Conservation (phyloP, 148 eudicot genomes). For the Silene conica region DNA sequence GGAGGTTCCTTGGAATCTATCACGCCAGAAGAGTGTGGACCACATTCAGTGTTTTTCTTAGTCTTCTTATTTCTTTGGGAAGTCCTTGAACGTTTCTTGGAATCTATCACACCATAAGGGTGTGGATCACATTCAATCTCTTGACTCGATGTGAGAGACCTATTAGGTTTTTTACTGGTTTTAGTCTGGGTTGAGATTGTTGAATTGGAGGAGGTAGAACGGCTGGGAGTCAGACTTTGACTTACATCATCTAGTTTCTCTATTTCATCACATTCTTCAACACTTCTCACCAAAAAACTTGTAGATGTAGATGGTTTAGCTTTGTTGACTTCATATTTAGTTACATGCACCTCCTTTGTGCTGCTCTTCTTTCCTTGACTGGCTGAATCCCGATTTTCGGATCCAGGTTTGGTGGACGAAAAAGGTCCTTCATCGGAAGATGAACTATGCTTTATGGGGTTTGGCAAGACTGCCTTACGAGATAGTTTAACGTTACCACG, state of each 20-base stretch:
- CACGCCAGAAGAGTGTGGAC: slow-evolving; percentile 12
- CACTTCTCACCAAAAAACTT: slow-evolving; percentile 58
- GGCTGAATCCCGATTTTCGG: slow-evolving; percentile 26
- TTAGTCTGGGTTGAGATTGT: slow-evolving; percentile 45
- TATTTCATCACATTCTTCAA: slow-evolving; percentile 74
- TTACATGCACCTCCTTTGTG: slow-evolving; percentile 25
- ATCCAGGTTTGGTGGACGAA: slow-evolving; percentile 24
- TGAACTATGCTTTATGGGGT: slow-evolving; percentile 27
- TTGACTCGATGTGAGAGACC: slow-evolving; percentile 29
- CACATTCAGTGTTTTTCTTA: slow-evolving; percentile 32
- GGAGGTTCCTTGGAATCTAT: slow-evolving; percentile 14
- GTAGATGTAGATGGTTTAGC: slow-evolving; percentile 23
- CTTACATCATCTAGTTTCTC: slow-evolving; percentile 43
- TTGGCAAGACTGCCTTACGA: slow-evolving; percentile 61
- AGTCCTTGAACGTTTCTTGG: slow-evolving; percentile 9
- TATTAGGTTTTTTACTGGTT: too few species aligned
- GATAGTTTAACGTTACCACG: slow-evolving; percentile 92
- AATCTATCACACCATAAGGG: slow-evolving; percentile 15
- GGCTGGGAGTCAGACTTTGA: neutral
- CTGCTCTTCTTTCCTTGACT: slow-evolving; percentile 30
- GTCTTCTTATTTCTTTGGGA: slow-evolving; percentile 18
- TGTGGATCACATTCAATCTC: slow-evolving; percentile 26
- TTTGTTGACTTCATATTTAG: slow-evolving; percentile 25
- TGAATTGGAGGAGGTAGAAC: slow-evolving; percentile 33
- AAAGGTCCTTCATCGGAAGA: slow-evolving; percentile 25